Evolutionary conservation across 2,329 filamentous ascomycete species (phyloP), one percentile per base, ranked within the genome.

Genomic region (Phaeosphaeria sp.): DNA sequence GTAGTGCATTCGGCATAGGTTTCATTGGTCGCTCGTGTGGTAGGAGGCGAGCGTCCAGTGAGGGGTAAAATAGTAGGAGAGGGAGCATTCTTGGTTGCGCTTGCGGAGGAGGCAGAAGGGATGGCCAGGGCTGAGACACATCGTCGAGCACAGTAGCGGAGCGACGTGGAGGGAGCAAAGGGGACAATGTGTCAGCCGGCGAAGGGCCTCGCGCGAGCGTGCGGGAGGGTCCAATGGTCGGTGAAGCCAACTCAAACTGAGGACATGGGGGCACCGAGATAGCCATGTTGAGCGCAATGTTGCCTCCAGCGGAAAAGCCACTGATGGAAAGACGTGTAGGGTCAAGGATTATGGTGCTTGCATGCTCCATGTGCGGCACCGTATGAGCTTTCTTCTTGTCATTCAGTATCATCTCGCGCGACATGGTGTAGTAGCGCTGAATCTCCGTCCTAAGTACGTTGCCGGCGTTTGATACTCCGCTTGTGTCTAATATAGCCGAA

Each of bases 251-350:
- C 13, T 57, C 43, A 6, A 74, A 59, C 6, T 69, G 58, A 7
- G 64, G 58, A 47, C 72, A 74, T 1, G 73, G 71, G 9, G 73
- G 73, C 5, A 77, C 72, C 22, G 71, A 73, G 2, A 79, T 60
- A 17, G 72, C 77, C 65, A 79, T 75, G 57, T 80, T 80, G 47
- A 82, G 66, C 0, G 80, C 80, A n/a, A 83, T 77, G 56, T 82
- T 82, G 20, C 79, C 80, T 30, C 80, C 81, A 13, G 77, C 77
- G 25, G 77, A 80, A 65, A 82, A 82, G 20, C 81, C 81, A 2
- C 79, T 79, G 22, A 82, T 72, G 20, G 73, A 71, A 4, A 82
- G 73, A 5, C 74, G 73, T 1, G 68, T 67, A 5, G 76, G 68
- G 62, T 83, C 80, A 6, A 80, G 72, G 5, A 64, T 67, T 33